These are phyloP conservation scores for Penicillium sp. DNA, from an alignment of 2,329 filamentous ascomycete genomes.

Conservation along the genomic window DNA sequence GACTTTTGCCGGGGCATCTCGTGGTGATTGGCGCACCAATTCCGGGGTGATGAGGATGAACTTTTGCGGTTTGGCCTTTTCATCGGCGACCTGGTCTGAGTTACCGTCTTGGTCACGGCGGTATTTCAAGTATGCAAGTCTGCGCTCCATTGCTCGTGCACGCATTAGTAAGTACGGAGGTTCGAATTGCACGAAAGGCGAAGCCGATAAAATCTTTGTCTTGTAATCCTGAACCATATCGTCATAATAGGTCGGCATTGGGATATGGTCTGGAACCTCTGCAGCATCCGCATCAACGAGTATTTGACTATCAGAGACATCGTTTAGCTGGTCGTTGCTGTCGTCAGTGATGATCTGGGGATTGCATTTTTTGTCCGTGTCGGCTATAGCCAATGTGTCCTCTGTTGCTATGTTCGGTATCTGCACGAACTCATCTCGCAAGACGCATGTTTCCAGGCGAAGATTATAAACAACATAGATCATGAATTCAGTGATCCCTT, in stretches of 20 bases:
- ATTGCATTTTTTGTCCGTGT: constrained; percentile 13
- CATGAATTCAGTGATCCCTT: constrained; percentile 97
- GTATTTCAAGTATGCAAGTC: constrained; percentile 75
- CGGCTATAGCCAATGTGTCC: constrained; percentile 27
- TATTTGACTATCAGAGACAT: constrained; percentile 18
- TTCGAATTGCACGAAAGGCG: constrained; percentile 92
- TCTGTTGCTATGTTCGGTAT: constrained; percentile 65
- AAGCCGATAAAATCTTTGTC: constrained; percentile 89
- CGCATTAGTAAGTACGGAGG: constrained; percentile 92
- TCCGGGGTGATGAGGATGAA: constrained; percentile 93
- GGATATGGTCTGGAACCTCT: constrained; percentile 71
- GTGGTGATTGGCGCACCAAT: constrained; percentile 84
- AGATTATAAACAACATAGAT: constrained; percentile 98
- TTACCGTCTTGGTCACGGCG: constrained; percentile 68
- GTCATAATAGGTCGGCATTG: constrained; percentile 89
- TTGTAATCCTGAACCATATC: constrained; percentile 92
- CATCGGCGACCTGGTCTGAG: constrained; percentile 50
- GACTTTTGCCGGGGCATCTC: constrained; percentile 78
- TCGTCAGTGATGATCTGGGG: neutral
- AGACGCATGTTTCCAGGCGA: constrained; percentile 89
- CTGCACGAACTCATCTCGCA: constrained; percentile 88
- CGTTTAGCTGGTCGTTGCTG: constrained; percentile 16
- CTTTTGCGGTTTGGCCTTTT: constrained; percentile 64
- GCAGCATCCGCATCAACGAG: constrained; percentile 26
- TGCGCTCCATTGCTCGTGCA: constrained; percentile 84